These are phyloP conservation scores for Cairneyella variabilis DNA, from an alignment of 495 filamentous ascomycete species.

Conservation along the genomic window DNA sequence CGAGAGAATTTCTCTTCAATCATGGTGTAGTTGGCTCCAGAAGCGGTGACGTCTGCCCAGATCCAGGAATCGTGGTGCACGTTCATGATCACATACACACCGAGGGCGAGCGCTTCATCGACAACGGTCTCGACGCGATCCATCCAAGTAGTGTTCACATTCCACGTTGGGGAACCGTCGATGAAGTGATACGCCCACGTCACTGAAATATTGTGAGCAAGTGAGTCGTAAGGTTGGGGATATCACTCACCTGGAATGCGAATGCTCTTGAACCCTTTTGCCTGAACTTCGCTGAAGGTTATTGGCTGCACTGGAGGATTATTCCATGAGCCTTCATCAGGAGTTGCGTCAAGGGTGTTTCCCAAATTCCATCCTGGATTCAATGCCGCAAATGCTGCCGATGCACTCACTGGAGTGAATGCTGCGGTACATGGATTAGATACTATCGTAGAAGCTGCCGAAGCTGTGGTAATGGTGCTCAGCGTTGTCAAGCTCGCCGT, in stretches of 20 bases:
- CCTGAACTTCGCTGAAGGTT: conserved; percentile 49
- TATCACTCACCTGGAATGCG: conserved; percentile 49
- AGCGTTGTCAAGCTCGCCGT: no score
- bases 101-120: conserved; percentile 49
- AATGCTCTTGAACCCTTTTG: conserved; percentile 54
- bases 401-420: conserved; percentile 58
- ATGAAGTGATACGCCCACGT: conserved; percentile 58
- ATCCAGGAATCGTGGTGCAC: conserved; percentile 59
- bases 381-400: conserved; percentile 68
- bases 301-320: conserved; percentile 45
- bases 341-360: conserved; percentile 57
- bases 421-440: conserved; percentile 6
- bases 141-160: conserved; percentile 50
- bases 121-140: conserved; percentile 57
- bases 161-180: conserved; percentile 46
- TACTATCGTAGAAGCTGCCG: not conserved
- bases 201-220: conserved; percentile 36
- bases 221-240: not conserved
- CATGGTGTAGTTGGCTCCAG: conserved; percentile 43
- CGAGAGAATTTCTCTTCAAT: conserved; percentile 55
- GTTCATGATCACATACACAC: conserved; percentile 52
- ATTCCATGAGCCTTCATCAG: conserved; percentile 57
- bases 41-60: conserved; percentile 52
- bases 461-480: not conserved
- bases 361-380: conserved; percentile 59